These are phyloP conservation scores for Hericium coralloides DNA, from an alignment of 768 basidiomycete species.

Conservation along the genomic window DNA sequence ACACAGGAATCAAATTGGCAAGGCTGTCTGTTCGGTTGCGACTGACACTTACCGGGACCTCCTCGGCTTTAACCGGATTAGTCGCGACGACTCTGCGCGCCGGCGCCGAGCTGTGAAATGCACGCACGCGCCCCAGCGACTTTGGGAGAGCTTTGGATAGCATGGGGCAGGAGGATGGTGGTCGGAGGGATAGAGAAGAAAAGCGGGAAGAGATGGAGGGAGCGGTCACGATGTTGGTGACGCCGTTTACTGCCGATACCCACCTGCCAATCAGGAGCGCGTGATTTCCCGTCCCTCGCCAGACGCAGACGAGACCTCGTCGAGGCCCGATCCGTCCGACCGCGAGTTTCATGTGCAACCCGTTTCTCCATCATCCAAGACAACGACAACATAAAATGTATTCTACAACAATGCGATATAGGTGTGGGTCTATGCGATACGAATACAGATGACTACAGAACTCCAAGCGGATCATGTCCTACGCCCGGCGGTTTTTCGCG, in stretches of 20 bases:
- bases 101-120: slow-evolving; percentile 59
- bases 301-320: not conserved
- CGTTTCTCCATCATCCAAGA: not conserved
- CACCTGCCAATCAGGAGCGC: slow-evolving; percentile 12
- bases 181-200: slow-evolving; percentile 12
- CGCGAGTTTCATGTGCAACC: not conserved
- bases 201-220: not conserved
- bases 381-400: not conserved
- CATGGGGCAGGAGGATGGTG: slow-evolving; percentile 29
- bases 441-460: slow-evolving; percentile 10
- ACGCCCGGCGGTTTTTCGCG: slow-evolving; percentile 15
- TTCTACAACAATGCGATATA: slow-evolving; percentile 1
- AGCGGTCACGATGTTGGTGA: not conserved
- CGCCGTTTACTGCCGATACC: not conserved
- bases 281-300: slow-evolving; percentile 1
- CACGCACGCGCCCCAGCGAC: slow-evolving; percentile 37
- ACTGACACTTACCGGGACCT: slow-evolving; percentile 53
- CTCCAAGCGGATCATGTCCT: slow-evolving; percentile 21
- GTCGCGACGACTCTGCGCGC: slow-evolving; percentile 56
- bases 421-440: not conserved
- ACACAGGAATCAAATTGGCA: slow-evolving; percentile 8
- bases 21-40: slow-evolving; percentile 7
- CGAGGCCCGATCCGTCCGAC: not conserved
- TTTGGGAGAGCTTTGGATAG: slow-evolving; percentile 55
- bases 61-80: slow-evolving; percentile 71